Base-by-base conservation (phyloP, 1,284 basidiomycete species). In the Jaminaea rosea region DNA sequence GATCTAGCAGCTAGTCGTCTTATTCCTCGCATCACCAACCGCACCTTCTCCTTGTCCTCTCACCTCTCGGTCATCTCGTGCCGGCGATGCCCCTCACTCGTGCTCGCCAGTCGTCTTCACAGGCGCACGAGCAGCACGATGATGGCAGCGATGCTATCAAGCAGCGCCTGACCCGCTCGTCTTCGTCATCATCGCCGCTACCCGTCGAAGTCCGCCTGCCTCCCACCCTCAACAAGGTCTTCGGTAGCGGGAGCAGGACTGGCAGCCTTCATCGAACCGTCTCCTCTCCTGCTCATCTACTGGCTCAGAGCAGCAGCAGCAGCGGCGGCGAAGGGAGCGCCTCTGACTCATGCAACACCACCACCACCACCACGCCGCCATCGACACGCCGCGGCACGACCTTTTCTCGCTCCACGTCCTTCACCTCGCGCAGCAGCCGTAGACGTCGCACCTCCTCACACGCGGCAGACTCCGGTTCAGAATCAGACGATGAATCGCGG, bases 401-500 rank as follows among this genome's bases (percentile, higher is more conserved):
- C n/a, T n/a, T n/a, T n/a, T n/a, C n/a, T n/a, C n/a, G n/a, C n/a
- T n/a, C n/a, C n/a, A n/a, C n/a, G n/a, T n/a, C n/a, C n/a, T n/a
- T n/a, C n/a, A n/a, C n/a, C n/a, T n/a, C n/a, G n/a, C n/a, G n/a
- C n/a, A n/a, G n/a, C n/a, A n/a, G n/a, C n/a, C n/a, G n/a, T n/a
- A 17, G 19, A 23, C 39, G 39, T 24, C 21, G 29, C 4, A 34
- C 45, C 7, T 34, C 29, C 10, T 23, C 45, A 13, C 32, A 11
- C 5, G 28, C 19, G 29, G 10, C 42, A 11, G 44, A 19, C 23
- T 34, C 15, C 26, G 32, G 23, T 2, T 37, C 28, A 15, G 49
- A 50, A 26, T 46, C 50, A 19, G 50, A 37, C 31, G 50, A 45
- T 36, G 49, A 37, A 47, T n/a, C n/a, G 9, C 34, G 39, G 17